Evolutionary conservation across 169 alveolate genomes (phyloP), one percentile per base, ranked within the genome.

Genomic region (Perkinsus olseni): DNA sequence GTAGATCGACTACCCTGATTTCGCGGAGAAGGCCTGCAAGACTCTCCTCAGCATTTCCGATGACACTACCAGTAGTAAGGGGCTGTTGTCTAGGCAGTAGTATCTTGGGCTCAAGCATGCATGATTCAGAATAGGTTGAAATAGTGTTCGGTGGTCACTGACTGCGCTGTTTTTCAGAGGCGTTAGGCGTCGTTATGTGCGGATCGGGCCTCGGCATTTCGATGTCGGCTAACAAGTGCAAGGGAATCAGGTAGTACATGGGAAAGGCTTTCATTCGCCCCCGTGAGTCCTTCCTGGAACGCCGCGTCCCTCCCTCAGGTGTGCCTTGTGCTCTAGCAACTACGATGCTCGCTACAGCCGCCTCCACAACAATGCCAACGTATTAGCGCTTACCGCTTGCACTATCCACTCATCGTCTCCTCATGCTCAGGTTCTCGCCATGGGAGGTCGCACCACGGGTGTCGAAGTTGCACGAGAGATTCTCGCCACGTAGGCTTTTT

Each of bases 131-230:
- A 62, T 13, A 62, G 82, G 82, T 24, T 24, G 17, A 24, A 4
- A 21, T 13, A 24, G 34, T n/a, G n/a, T n/a, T n/a, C n/a, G n/a
- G n/a, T n/a, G 31, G 31, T 62, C 34, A 62, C 17, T 62, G 1
- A 21, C 82, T 62, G 28, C 11, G 31, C 17, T 45, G 6, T 45
- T 6, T 62, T 62, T 62, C 82, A 62, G 82, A 62, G 82, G 82
- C 82, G 31, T 90, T 92, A 39, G 96, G 96, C 37, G 93, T 95
- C 24, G 51, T 94, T 24, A 90, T 95, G 8, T 95, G 96, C 62
- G 96, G 96, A 91, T 93, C 94, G 36, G 96, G 96, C 28, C 92
- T 95, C 28, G 96, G 96, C 40, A 94, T 95, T 39, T 95, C 96
- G 13, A 93, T 95, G 40, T 91, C 94, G 39, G 94, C 95, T 38